phyloP scores from a whole-genome alignment of 2,329 filamentous ascomycete species.

The Beauveria bassiana region DNA sequence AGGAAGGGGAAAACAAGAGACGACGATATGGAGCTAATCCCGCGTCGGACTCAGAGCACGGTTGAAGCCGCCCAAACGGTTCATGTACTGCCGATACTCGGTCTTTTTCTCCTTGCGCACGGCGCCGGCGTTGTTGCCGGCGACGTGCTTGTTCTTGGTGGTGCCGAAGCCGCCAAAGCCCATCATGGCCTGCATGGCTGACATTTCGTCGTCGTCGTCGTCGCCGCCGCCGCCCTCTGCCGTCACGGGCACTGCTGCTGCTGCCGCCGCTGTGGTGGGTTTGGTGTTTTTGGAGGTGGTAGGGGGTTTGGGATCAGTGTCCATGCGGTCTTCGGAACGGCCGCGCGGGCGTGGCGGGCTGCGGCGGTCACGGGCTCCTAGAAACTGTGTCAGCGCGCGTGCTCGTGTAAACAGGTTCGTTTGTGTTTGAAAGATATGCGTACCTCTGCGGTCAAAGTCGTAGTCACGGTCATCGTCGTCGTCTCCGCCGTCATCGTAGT shows the following conservation, averaged over 20 bases:
- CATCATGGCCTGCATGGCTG: constrained; percentile 77
- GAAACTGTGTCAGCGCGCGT: background rate
- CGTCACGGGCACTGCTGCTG: constrained; percentile 18
- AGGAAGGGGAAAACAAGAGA: no score
- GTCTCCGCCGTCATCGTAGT: constrained; percentile 21
- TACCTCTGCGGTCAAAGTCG: constrained; percentile 16
- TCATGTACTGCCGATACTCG: constrained; percentile 96
- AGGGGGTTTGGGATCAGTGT: constrained; percentile 20
- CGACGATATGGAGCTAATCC: constrained; percentile 15
- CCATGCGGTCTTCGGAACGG: constrained; percentile 16
- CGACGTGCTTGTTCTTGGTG: constrained; percentile 83
- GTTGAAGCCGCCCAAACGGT: constrained; percentile 75
- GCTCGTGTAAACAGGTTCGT: no score
- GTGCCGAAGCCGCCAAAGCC: constrained; percentile 80
- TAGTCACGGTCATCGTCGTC: constrained; percentile 22
- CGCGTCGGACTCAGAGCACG: constrained; percentile 58
- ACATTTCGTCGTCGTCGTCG: constrained; percentile 56
- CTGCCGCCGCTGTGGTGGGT: background rate
- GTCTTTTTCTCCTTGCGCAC: constrained; percentile 90
- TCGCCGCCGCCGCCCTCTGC: constrained; percentile 14
- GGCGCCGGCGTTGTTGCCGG: constrained; percentile 75
- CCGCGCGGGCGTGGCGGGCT: background rate
- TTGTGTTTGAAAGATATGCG: background rate
- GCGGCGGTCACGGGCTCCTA: constrained; percentile 1
- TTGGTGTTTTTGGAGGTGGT: background rate